Percentiles rank a stretch among this genome's conserved stretches.
Conservation (phyloP, 805 yeast genomes). For the Candida easanensis region DNA sequence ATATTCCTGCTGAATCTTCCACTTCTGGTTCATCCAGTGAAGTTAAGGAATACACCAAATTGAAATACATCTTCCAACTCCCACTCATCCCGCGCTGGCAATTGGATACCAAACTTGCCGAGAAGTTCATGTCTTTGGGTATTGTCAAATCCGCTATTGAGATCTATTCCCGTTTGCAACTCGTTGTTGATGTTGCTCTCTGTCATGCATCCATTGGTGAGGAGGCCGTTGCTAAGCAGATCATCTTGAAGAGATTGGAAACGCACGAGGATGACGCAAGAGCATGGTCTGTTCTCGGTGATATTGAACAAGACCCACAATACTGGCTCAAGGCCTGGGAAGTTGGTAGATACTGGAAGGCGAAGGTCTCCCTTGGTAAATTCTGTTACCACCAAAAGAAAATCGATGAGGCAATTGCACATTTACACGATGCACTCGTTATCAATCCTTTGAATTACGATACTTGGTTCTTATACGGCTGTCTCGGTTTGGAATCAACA, state of each 20-base stretch:
- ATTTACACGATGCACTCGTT: constrained; percentile 70
- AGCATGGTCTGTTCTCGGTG: constrained; percentile 82
- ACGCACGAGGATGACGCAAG: constrained; percentile 74
- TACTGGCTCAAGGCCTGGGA: constrained; percentile 89
- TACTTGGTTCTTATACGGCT: constrained; percentile 92
- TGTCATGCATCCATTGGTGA: constrained; percentile 87
- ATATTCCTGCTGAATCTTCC: constrained; percentile 41
- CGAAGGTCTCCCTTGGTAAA: constrained; percentile 79
- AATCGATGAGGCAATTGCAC: constrained; percentile 51
- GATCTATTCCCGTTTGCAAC: constrained; percentile 73
- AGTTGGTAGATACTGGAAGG: constrained; percentile 74
- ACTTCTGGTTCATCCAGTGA: constrained; percentile 13
- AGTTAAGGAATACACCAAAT: constrained; percentile 42
- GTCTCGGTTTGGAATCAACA: constrained; percentile 73
- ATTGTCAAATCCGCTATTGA: constrained; percentile 83
- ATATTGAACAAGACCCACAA: constrained; percentile 69
- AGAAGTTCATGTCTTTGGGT: constrained; percentile 82
- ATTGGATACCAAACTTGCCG: constrained; percentile 80
- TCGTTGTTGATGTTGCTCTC: constrained; percentile 81
- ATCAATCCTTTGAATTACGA: constrained; percentile 73
- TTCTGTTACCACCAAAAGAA: constrained; percentile 54
- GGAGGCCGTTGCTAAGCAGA: constrained; percentile 58
- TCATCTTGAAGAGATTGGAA: constrained; percentile 53
- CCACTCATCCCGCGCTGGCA: constrained; percentile 83
- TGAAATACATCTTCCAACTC: constrained; percentile 68